Percentiles rank a stretch among this genome's conserved stretches.
These are phyloP conservation scores for Talaromyces amestolkiae DNA, from an alignment of 2,329 filamentous ascomycete genomes.

Conservation along the genomic window DNA sequence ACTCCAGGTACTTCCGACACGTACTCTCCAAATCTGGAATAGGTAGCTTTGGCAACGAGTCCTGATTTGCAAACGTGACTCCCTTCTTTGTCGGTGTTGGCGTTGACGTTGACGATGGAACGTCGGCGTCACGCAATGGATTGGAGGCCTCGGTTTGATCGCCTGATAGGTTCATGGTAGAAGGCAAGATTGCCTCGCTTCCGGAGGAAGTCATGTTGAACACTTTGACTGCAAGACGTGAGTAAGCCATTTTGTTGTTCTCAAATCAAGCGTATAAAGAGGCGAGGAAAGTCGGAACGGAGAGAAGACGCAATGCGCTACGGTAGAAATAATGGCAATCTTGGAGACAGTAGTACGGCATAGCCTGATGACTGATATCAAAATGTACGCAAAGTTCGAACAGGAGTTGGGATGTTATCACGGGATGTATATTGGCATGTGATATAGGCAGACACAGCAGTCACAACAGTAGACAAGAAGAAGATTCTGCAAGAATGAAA, in stretches of 20 bases:
- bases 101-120: conserved; percentile 13
- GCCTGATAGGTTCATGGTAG: conserved; percentile 26
- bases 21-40: conserved; percentile 83
- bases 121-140: conserved; percentile 9
- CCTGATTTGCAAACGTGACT: conserved; percentile 85
- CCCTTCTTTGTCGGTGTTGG: conserved; percentile 46
- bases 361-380: conserved; percentile 36
- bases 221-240: conserved; percentile 64
- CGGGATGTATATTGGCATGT: conserved; percentile 3
- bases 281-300: conserved; percentile 74
- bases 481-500: neutral
- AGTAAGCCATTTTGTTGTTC: conserved; percentile 52
- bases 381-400: neutral
- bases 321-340: conserved; percentile 93
- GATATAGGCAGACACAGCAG: neutral
- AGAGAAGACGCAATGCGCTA: conserved; percentile 81
- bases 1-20: conserved; percentile 73
- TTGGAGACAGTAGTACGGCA: conserved; percentile 79
- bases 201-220: conserved; percentile 72
- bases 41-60: conserved; percentile 83
- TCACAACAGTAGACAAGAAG: neutral
- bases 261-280: conserved; percentile 65
- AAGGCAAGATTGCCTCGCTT: conserved; percentile 59
- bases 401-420: neutral
- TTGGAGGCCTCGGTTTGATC: conserved; percentile 22